These are phyloP conservation scores for Hypomyces perniciosus DNA, from an alignment of 2,329 filamentous ascomycete species.

Conservation along the genomic window DNA sequence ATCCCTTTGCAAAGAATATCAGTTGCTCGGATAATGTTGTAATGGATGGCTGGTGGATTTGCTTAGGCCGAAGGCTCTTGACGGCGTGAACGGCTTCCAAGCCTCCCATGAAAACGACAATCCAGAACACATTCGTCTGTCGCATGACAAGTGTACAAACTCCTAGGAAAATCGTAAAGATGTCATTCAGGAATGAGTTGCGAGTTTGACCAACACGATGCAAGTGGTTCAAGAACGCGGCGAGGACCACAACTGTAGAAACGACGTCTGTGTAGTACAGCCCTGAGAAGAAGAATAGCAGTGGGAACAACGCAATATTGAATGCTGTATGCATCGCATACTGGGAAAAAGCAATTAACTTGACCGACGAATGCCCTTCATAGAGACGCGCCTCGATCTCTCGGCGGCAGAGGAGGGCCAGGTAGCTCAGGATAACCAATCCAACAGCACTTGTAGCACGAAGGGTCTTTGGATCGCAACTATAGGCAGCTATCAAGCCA, in stretches of 20 bases:
- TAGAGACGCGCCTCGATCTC: constrained; percentile 41
- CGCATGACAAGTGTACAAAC: constrained; percentile 67
- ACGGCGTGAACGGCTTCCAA: constrained; percentile 48
- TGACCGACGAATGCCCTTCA: constrained; percentile 16
- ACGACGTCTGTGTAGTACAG: constrained; percentile 93
- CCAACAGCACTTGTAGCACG: constrained; percentile 43
- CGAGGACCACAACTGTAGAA: constrained; percentile 69
- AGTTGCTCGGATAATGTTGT: constrained; percentile 29
- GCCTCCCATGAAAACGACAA: constrained; percentile 68
- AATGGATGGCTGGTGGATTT: constrained; percentile 25
- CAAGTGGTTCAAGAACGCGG: constrained; percentile 57
- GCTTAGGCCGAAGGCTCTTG: constrained; percentile 35
- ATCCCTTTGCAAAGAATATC: constrained; percentile 36
- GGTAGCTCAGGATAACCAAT: constrained; percentile 33
- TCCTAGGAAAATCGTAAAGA: constrained; percentile 50
- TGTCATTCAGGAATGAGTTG: constrained; percentile 32
- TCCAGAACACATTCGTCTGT: constrained; percentile 97
- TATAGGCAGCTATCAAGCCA: constrained; percentile 13
- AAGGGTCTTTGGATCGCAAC: constrained; percentile 31
- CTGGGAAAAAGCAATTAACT: constrained; percentile 26
- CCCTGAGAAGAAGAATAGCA: constrained; percentile 91
- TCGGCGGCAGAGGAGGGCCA: constrained; percentile 47
- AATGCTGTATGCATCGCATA: constrained; percentile 57
- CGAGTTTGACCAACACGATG: constrained; percentile 31
- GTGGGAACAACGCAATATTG: constrained; percentile 80